Percentiles rank a stretch among this genome's conserved stretches.
These are phyloP conservation scores for Trichosporon coremiiforme DNA, from an alignment of 1,284 basidiomycete genomes.

Conservation along the genomic window DNA sequence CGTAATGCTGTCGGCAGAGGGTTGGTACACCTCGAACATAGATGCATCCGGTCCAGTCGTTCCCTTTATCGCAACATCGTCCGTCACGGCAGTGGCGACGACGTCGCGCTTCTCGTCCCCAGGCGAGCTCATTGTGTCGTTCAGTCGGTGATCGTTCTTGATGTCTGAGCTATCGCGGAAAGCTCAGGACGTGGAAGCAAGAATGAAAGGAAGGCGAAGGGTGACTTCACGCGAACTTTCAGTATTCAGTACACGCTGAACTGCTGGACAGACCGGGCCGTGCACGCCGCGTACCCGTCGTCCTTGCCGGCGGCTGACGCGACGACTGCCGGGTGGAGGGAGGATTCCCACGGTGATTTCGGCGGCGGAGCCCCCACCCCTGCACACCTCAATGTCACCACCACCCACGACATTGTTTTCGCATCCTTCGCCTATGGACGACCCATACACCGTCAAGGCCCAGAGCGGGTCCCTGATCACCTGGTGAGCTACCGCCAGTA, in stretches of 20 bases:
- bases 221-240: neutral
- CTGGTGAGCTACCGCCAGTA: constrained; percentile 18
- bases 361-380: neutral
- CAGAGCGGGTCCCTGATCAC: constrained; percentile 32
- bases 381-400: neutral
- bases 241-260: neutral
- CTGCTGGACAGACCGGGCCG: neutral
- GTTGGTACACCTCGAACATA: constrained; percentile 24
- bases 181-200: neutral
- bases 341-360: neutral
- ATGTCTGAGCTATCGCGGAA: neutral
- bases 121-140: neutral
- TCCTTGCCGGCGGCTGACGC: neutral
- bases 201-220: neutral
- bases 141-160: neutral
- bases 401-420: neutral
- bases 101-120: neutral
- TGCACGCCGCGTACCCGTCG: constrained; percentile 3
- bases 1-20: constrained; percentile 30
- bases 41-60: neutral
- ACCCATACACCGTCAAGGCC: constrained; percentile 34
- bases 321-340: neutral
- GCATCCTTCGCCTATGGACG: constrained; percentile 14
- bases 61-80: neutral
- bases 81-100: neutral